Base-by-base conservation (phyloP, 1,284 basidiomycete species). In the Abortiporus biennis region DNA sequence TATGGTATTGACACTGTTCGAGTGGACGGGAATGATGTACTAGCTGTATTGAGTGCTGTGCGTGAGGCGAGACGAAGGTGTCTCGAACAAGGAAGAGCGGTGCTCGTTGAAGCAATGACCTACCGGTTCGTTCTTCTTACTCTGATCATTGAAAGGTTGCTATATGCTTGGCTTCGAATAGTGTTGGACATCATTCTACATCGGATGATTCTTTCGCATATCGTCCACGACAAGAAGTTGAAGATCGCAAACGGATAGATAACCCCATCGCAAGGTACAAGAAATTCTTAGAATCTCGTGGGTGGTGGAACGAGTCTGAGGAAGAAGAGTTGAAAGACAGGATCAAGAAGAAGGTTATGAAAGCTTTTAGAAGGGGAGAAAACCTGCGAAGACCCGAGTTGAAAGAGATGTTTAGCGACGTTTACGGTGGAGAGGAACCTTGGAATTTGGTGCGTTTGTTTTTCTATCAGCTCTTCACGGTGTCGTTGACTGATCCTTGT, bases 171-270 rank as follows among this genome's bases (percentile, higher is more conserved):
- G 32, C 32, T 34, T 13, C n/a, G 22, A 27, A 32, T 49, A 84
- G 80, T 17, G 84, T 96, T 3, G 88, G 92, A n/a, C 92, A 96
- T 59, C 92, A 96, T 61, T 92, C 89, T 12, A 96, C 92, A 0
- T 93, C 90, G 9, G 93, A 96, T 59, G 92, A 96, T 62, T 93
- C 90, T 13, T 91, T 87, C 54, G 91, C 91, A 20, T 96, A 96
- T 63, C 79, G 91, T 29, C 74, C 86, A 1, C 75, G 85, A 8
- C 77, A 86, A 46, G 92, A 92, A 58, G 92, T 94, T 17, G 85
- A 92, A 60, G 83, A 91, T 55, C 76, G 85, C 57, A 89, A 86
- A 60, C 80, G 85, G 29, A 79, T 92, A 40, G 92, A 95, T 54
- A 94, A 94, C 59, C 93, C 93, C 1, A 78, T 94, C 44, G 74